Evolutionary conservation across 2,329 filamentous ascomycete species (phyloP), one percentile per base, ranked within the genome.

Genomic region (Hansfordia pulvinata): DNA sequence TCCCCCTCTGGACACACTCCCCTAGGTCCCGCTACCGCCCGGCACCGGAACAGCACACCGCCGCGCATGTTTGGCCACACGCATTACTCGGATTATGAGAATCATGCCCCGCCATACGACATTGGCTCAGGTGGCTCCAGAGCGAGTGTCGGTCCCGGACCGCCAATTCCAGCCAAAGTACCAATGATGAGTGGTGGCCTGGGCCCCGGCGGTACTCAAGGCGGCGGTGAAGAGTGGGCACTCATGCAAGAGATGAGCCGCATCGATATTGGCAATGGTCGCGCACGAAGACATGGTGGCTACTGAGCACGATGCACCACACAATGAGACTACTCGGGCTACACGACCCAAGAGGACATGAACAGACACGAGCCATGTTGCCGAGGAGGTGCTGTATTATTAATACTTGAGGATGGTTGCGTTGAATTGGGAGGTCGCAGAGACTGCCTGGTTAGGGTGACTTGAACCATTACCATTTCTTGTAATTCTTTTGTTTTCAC

Each of bases 121-220:
- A 35, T 30, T 17, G 41, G 42, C 13, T 34, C 39, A 5, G 41
- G 44, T n/a, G 37, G 22, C 30, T 40, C 32, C 35, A 45, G 35
- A 30, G 46, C 16, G 42, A 52, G 44, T 29, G 42, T 46, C 23
- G 31, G 40, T 6, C 54, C 47, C 11, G 58, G 54, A 1, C 76
- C 77, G 9, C 69, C 73, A 0, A 64, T 81, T 25, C 77, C 78
- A 4, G 74, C 75, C n/a, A 83, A 83, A 51, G 56, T 82, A 7
- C 75, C 76, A 2, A 49, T 40, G 38, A 64, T 59, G 54, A 63
- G 56, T 34, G 59, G 54, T 17, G 44, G 40, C 17, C 35, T 49
- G 25, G 42, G 38, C 3, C 38, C 22, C 26, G 42, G 25, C 18
- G 35, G 16, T 3, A 34, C 37, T 10, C 31, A 41, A 18, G 54